Evolutionary conservation across 148 eudicot species (phyloP).

Genomic region (Diospyros kaki): DNA sequence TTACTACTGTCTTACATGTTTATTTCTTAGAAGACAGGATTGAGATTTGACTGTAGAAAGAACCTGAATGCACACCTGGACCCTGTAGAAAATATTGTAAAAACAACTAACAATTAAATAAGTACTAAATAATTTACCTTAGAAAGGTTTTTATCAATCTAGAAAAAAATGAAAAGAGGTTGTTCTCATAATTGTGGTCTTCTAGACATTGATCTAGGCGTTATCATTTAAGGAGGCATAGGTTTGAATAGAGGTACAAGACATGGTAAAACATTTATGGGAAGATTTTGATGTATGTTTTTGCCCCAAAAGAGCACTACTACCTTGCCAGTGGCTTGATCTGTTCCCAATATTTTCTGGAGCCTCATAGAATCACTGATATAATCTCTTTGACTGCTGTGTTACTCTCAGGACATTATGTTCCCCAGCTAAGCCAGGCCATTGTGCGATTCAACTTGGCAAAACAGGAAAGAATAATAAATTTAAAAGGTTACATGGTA

Average conservation of each 20-base stretch:
- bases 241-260: neutral
- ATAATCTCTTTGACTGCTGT: neutral
- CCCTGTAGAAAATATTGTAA: neutral
- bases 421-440: slow-evolving; percentile 95
- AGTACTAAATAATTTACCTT: neutral
- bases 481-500: slow-evolving; percentile 93
- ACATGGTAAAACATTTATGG: neutral
- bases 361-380: neutral
- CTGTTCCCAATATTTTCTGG: neutral
- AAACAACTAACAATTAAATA: neutral
- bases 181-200: neutral
- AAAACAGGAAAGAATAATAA: slow-evolving; percentile 34
- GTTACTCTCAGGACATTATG: slow-evolving; percentile 76
- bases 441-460: slow-evolving; percentile 65
- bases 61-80: neutral
- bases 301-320: neutral
- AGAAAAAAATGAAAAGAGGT: no score
- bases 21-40: neutral
- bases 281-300: neutral
- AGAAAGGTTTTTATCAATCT: neutral
- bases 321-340: neutral
- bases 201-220: neutral
- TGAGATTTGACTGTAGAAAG: neutral
- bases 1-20: neutral
- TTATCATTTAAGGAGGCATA: neutral